Evolutionary conservation across 2,329 filamentous ascomycete species (phyloP), one percentile per base, ranked within the genome.

Genomic region (Microsporum audouinii): DNA sequence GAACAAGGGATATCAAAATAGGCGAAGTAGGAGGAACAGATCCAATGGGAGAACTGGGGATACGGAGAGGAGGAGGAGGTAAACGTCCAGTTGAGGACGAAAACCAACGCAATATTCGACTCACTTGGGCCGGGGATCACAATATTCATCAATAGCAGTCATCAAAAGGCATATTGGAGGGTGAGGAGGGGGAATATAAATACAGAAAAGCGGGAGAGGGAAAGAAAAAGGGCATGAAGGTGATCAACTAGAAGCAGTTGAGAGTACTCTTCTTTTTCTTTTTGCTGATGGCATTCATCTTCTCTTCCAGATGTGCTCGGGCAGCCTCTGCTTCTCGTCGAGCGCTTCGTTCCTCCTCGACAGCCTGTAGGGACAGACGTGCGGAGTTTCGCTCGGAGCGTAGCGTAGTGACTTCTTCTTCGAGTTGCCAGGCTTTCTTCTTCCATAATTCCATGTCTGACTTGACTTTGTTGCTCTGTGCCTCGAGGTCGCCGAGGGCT

Each of bases 311-410:
- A 70, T 95, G 89, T 43, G 88, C 88, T 60, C 88, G 82, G 49
- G 94, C 94, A 66, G 88, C 85, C 78, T 99, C 94, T 39, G 95
- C 91, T 65, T 92, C 89, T 65, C 90, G 82, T 63, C 94, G 83
- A 77, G 95, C 95, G 78, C 89, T 92, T 68, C 92, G 85, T 81
- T 99, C 94, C 76, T 99, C 92, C 73, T 99, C 95, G 27, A 97
- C 89, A 63, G 91, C 89, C 73, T 96, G 90, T 67, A 97, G 82
- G 65, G 82, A 85, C 65, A 85, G 80, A 36, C 85, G 79, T 38
- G 81, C 82, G 41, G 78, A 80, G 67, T 77, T 80, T 62, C 80
- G 77, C 71, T 86, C 83, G 68, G 84, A 84, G 68, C 79, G 78
- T 65, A 86, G 74, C 47, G 75, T 73, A 57, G 71, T 65, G 53